Evolutionary conservation across 2,329 filamentous ascomycete species (phyloP), one percentile per base, ranked within the genome.

Genomic region (Trichophyton equinum): DNA sequence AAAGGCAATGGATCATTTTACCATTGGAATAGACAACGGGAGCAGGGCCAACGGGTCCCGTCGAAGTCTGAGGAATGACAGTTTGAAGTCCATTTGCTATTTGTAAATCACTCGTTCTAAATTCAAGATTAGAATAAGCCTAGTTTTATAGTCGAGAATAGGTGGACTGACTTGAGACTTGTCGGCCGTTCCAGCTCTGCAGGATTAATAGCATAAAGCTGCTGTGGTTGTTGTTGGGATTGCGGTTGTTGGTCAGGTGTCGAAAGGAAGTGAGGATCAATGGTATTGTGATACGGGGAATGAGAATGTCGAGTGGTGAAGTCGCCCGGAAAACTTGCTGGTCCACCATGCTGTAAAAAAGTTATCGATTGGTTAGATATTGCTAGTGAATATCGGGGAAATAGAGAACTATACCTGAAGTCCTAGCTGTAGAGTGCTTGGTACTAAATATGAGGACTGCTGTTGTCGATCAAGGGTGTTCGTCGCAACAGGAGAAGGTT

Each of bases 221-320:
- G 53, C 8, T 56, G 53, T 4, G 30, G 53, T 25, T 56, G 55
- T 18, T 40, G 30, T n/a, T 59, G 58, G 13, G 51, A 44, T 38
- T 51, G 58, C 27, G 51, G 58, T 20, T 60, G 58, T 27, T 63
- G 60, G 8, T 59, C 56, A 2, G 62, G 61, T 4, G 67, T 42
- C 7, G 69, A 71, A 4, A 76, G 68, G 44, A 72, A 75, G 36
- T 73, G 73, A 0, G 74, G 74, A 57, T 76, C 71, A 55, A 76
- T 76, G 3, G 73, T 75, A 36, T 68, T 71, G 60, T 73, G 70
- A 49, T 68, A 69, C 13, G 63, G 60, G 15, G 69, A 63, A 51
- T 61, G 64, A 2, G 64, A 62, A 18, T 66, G 62, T 25, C 63
- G 61, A 11, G 67, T 65, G 11, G 67, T 27, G 58, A 70, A 76